phyloP scores from a whole-genome alignment of 177 flowering plant species.

The Vitis hybrid region DNA sequence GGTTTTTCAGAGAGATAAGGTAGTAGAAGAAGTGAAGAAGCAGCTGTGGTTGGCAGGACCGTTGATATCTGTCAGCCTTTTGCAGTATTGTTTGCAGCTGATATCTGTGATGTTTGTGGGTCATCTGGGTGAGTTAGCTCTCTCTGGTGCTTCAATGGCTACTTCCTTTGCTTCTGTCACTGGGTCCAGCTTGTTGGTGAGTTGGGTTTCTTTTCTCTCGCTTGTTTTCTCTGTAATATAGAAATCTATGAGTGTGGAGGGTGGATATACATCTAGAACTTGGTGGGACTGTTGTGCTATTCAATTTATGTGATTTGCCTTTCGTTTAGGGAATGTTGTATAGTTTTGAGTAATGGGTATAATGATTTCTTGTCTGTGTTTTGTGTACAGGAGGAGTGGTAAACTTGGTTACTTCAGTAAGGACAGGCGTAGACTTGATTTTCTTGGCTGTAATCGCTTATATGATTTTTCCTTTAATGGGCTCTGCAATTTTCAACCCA shows the following conservation, averaged over 20 bases:
- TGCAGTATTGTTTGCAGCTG: constrained; percentile 10
- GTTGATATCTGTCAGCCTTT: constrained; percentile 1
- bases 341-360: too few species aligned
- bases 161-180: constrained; percentile 40
- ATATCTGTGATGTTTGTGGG: constrained; percentile 12
- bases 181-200: constrained; percentile 26
- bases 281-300: not conserved
- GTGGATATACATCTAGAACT: too few species aligned
- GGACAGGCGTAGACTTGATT: too few species aligned
- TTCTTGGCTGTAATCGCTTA: constrained; percentile 9
- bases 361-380: too few species aligned
- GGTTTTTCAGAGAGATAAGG: not conserved
- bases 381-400: not conserved
- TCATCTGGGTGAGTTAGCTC: constrained; percentile 15
- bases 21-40: constrained; percentile 10
- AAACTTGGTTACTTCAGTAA: too few species aligned
- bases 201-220: constrained; percentile 2
- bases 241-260: too few species aligned
- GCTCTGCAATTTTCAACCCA: too few species aligned
- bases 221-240: not conserved
- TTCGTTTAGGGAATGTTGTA: not conserved
- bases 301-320: too few species aligned
- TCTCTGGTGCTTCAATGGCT: constrained; percentile 43
- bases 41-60: constrained; percentile 16
- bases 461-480: too few species aligned